A percentile compares a stretch with the other conserved stretches of the same genome.
Evolutionary conservation across 768 basidiomycete species (phyloP).

Genomic region (Naganishia onofrii): DNA sequence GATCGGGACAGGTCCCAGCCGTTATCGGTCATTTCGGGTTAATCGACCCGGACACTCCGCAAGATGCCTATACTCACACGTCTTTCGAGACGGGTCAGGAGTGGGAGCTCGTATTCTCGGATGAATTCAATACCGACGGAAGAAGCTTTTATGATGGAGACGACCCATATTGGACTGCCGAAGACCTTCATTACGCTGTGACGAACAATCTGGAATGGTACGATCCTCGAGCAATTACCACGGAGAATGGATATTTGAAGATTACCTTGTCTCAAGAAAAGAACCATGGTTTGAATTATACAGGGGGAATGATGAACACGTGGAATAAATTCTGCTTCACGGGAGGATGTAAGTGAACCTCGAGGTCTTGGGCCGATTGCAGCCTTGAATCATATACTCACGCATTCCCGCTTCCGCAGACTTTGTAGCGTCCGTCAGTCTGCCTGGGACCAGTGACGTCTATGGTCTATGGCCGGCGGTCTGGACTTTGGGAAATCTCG

Average conservation of each 20-base stretch:
- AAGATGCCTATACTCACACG: slow-evolving; percentile 60
- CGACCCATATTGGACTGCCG: slow-evolving; percentile 57
- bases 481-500: slow-evolving; percentile 50
- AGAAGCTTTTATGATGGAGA: slow-evolving; percentile 51
- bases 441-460: slow-evolving; percentile 49
- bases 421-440: slow-evolving; percentile 37
- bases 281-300: slow-evolving; percentile 42
- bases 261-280: slow-evolving; percentile 46
- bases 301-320: slow-evolving; percentile 45
- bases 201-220: slow-evolving; percentile 53
- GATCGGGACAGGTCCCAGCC: slow-evolving; percentile 77
- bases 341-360: slow-evolving; percentile 26
- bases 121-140: slow-evolving; percentile 73
- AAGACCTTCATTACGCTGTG: slow-evolving; percentile 55
- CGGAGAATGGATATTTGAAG: slow-evolving; percentile 49
- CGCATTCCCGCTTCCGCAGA: neutral
- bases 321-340: slow-evolving; percentile 52
- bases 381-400: neutral
- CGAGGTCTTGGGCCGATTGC: neutral
- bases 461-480: slow-evolving; percentile 50
- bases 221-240: slow-evolving; percentile 53
- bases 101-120: slow-evolving; percentile 83
- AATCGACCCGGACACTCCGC: slow-evolving; percentile 75
- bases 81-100: slow-evolving; percentile 71
- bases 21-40: slow-evolving; percentile 67